Percentiles rank a stretch among this genome's conserved stretches.
Evolutionary conservation across 345 rosid species (phyloP).

Genomic region (Boechera divaricarpa): DNA sequence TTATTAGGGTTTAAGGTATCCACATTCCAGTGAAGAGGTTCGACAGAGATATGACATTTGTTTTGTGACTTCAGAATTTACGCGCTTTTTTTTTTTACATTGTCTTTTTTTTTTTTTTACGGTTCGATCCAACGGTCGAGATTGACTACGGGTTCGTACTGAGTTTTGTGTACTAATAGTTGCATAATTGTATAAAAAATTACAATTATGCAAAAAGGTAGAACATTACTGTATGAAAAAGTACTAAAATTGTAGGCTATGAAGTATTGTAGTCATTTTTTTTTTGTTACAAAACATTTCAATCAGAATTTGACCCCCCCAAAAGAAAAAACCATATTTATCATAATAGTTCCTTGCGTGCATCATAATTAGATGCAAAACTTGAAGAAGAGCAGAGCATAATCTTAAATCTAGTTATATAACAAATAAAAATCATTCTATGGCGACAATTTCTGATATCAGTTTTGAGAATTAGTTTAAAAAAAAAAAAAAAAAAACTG

Average conservation of each 20-base stretch:
- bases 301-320: no score
- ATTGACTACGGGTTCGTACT: not conserved
- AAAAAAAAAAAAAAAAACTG: no score
- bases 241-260: no score
- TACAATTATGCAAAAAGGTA: no score
- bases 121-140: constrained; percentile 30
- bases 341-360: constrained; percentile 29
- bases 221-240: no score
- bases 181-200: no score
- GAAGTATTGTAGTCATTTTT: no score
- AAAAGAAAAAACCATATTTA: not conserved
- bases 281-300: not conserved
- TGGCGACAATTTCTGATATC: constrained; percentile 4
- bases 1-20: constrained; percentile 33
- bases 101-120: not conserved
- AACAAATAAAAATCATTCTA: not conserved
- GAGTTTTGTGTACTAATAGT: no score
- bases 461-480: not conserved
- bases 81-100: not conserved
- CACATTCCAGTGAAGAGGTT: not conserved
- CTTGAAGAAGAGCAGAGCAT: constrained; percentile 8
- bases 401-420: not conserved
- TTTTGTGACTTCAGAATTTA: not conserved
- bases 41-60: not conserved
- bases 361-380: constrained; percentile 9